Conservation (phyloP, 805 yeast genomes). For the Yamadazyma ubonensis region DNA sequence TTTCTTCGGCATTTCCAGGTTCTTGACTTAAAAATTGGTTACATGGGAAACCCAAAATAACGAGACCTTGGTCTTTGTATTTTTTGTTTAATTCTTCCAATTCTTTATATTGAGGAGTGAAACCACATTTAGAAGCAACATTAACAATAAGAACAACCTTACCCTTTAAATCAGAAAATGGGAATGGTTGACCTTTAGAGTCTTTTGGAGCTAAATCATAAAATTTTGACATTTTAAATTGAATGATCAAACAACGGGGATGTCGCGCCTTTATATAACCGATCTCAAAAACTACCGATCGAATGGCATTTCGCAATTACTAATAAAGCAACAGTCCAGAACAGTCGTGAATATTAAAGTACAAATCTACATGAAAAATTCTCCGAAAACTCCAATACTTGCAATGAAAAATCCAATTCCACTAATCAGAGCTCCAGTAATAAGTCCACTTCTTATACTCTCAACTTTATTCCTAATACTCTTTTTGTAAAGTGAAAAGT, state of each 20-base stretch:
- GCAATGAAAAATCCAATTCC: constrained; percentile 50
- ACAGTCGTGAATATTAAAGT: not conserved
- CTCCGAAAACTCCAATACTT: constrained; percentile 59
- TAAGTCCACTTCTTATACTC: constrained; percentile 35
- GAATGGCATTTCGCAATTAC: not conserved
- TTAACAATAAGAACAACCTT: constrained; percentile 48
- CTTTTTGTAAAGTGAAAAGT: constrained; percentile 31
- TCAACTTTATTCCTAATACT: constrained; percentile 24
- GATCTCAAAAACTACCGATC: too few relatives aligned
- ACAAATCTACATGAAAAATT: constrained; percentile 19
- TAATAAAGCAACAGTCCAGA: not conserved
- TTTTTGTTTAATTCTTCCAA: constrained; percentile 43
- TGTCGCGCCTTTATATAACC: constrained; percentile 1
- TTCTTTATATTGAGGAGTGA: constrained; percentile 43
- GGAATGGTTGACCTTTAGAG: constrained; percentile 36
- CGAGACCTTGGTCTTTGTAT: constrained; percentile 35
- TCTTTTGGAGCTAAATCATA: constrained; percentile 43
- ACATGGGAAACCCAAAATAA: constrained; percentile 44
- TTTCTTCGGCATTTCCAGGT: constrained; percentile 52
- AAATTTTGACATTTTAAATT: constrained; percentile 27
- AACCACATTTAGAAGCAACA: constrained; percentile 46
- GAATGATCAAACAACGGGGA: not conserved
- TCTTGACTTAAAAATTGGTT: constrained; percentile 46
- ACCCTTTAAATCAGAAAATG: constrained; percentile 41
- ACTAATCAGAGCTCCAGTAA: constrained; percentile 40